Evolutionary conservation across 176 grass and related monocot genomes (phyloP).

Genomic region (Saccharum officinarum): DNA sequence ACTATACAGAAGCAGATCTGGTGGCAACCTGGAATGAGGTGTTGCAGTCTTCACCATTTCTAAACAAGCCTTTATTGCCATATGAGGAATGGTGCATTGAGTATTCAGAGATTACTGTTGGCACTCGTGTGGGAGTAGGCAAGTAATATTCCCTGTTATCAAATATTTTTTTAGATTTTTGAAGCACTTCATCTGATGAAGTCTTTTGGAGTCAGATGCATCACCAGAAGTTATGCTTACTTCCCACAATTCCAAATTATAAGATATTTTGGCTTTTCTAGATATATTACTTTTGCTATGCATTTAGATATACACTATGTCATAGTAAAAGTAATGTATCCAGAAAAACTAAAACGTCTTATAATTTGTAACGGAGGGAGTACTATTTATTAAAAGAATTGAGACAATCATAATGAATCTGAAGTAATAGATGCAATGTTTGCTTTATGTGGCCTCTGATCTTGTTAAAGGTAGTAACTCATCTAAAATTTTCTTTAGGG

Average conservation of each 20-base stretch:
- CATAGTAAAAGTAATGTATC: not conserved
- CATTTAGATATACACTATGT: not conserved
- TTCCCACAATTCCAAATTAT: not conserved
- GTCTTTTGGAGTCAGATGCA: not conserved
- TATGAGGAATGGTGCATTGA: conserved; percentile 95
- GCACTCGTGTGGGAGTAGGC: conserved; percentile 95
- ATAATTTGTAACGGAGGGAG: not conserved
- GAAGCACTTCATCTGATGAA: not conserved
- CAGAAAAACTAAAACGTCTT: not conserved
- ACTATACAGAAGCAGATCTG: conserved; percentile 71
- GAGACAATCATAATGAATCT: conserved; percentile 8
- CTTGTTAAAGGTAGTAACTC: conserved; percentile 9
- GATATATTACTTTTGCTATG: not conserved
- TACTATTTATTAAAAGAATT: not conserved
- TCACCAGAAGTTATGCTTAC: not conserved
- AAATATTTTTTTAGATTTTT: conserved; percentile 33
- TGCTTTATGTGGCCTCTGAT: not conserved
- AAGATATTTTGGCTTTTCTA: not conserved
- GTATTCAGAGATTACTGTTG: conserved; percentile 93
- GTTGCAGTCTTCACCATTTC: conserved; percentile 74
- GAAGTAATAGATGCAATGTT: conserved; percentile 19
- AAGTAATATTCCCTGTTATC: conserved; percentile 40
- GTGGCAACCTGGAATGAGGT: conserved; percentile 84
- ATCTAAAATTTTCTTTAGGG: conserved; percentile 55
- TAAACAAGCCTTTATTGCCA: conserved; percentile 87